Evolutionary conservation across 2,329 filamentous ascomycete species (phyloP), one percentile per base, ranked within the genome.

Genomic region (Venturia pyrina): DNA sequence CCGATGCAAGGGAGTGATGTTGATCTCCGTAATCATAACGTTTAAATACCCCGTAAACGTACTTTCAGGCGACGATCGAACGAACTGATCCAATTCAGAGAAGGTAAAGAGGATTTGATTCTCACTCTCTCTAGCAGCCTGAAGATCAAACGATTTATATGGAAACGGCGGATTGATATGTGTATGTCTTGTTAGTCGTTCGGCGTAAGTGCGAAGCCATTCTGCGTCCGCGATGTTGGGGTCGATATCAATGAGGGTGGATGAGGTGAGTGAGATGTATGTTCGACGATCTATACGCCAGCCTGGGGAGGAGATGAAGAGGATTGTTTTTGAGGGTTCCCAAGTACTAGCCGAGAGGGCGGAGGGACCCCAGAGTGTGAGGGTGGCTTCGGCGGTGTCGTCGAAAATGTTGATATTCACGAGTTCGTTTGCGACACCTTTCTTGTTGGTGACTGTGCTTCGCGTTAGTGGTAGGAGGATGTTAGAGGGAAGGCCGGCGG

Each of bases 301-400:
- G 24, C 73, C 74, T 8, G 81, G 80, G n/a, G 73, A 76, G 0
- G 78, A 78, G 46, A 86, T 77, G 46, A 85, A 75, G 0, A 86
- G 72, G 5, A 84, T 71, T 0, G 83, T 84, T 28, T 78, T 70
- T 44, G 78, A 81, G 3, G 82, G 78, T 5, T 71, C 67, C 79
- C 83, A 84, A 1, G 71, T 65, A 6, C 75, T 73, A 1, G 78
- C 77, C 0, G 80, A 82, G 41, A 73, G 70, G 63, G 80, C 77
- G 59, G 81, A 74, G n/a, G 80, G 77, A 44, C 79, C 79, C 80
- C 84, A 87, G 5, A 87, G 74, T 19, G 79, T 83, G n/a, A 87
- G 73, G 1, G 77, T 75, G 5, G 80, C 80, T 67, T 80, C 79
- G 1, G 78, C 79, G 0, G 84, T 86, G 69, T 87, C 80, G 71